Conservation (phyloP, 495 filamentous ascomycete species). For the Poronia punctata region DNA sequence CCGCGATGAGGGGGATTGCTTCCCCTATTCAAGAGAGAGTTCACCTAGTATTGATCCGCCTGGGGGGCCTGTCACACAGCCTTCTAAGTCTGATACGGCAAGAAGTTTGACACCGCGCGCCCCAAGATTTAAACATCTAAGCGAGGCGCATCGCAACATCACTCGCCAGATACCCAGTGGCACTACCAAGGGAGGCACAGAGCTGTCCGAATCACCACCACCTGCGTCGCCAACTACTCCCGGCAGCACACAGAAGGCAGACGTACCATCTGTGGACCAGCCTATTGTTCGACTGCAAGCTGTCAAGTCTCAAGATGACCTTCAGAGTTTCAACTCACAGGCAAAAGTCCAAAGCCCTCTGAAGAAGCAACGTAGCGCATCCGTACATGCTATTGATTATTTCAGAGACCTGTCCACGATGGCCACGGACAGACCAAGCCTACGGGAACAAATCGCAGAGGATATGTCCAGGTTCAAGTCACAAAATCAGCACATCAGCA, state of each 20-base stretch:
- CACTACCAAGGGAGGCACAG: background rate
- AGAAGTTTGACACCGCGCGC: conserved; percentile 6
- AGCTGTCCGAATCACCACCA: background rate
- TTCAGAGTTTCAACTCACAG: conserved; percentile 7
- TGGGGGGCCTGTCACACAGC: background rate
- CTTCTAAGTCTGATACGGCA: background rate
- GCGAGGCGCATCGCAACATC: conserved; percentile 17
- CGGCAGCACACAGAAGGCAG: background rate
- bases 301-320: conserved; percentile 19
- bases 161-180: background rate
- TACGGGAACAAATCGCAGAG: conserved; percentile 3
- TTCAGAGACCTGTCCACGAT: background rate
- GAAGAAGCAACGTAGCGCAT: background rate
- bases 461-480: conserved; percentile 1
- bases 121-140: conserved; percentile 10
- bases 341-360: conserved; percentile 7
- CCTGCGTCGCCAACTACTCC: no score
- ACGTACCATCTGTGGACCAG: background rate
- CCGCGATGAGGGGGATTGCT: conserved; percentile 1
- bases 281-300: background rate
- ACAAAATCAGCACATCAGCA: conserved; percentile 12
- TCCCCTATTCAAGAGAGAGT: background rate
- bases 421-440: background rate
- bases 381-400: background rate
- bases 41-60: background rate